phyloP scores from a whole-genome alignment of 2,329 filamentous ascomycete species.

The Clarireedia hainanense region DNA sequence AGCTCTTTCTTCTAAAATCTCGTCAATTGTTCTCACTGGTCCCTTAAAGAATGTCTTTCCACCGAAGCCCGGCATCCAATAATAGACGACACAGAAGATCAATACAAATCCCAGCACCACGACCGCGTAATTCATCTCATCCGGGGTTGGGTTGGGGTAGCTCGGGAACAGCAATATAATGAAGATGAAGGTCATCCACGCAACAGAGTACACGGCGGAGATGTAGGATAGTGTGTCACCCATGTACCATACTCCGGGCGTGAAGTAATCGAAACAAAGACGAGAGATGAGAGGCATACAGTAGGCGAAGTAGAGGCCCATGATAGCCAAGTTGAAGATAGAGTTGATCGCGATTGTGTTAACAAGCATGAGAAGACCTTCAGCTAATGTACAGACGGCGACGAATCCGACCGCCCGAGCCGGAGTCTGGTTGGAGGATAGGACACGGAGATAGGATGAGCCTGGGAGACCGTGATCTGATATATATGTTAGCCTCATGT shows the following conservation, averaged over 20 bases:
- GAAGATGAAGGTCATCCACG: conserved; percentile 30
- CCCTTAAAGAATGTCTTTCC: conserved; percentile 28
- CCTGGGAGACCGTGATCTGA: conserved; percentile 28
- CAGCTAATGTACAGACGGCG: conserved; percentile 21
- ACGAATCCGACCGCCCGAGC: conserved; percentile 26
- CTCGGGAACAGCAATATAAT: conserved; percentile 25
- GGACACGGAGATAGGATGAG: conserved; percentile 24
- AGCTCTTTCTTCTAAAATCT: conserved; percentile 14
- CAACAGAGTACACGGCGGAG: conserved; percentile 22
- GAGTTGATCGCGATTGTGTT: conserved; percentile 30
- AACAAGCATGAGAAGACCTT: conserved; percentile 30
- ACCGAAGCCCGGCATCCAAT: conserved; percentile 24
- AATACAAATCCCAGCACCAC: conserved; percentile 27
- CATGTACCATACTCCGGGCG: conserved; percentile 28
- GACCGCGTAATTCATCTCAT: conserved; percentile 29
- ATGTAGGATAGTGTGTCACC: conserved; percentile 23
- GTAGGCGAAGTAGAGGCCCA: conserved; percentile 30
- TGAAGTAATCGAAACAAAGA: conserved; percentile 25
- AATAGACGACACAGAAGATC: conserved; percentile 27
- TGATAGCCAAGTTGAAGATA: conserved; percentile 30
- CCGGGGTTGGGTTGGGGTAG: conserved; percentile 17
- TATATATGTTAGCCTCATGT: not conserved
- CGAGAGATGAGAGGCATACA: conserved; percentile 28
- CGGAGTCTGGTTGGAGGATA: conserved; percentile 25
- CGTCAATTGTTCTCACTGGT: conserved; percentile 25